A percentile compares a stretch with the other conserved stretches of the same genome.
These are phyloP conservation scores for Phytophthora brassicae DNA, from an alignment of 352 stramenopile species.

Conservation along the genomic window DNA sequence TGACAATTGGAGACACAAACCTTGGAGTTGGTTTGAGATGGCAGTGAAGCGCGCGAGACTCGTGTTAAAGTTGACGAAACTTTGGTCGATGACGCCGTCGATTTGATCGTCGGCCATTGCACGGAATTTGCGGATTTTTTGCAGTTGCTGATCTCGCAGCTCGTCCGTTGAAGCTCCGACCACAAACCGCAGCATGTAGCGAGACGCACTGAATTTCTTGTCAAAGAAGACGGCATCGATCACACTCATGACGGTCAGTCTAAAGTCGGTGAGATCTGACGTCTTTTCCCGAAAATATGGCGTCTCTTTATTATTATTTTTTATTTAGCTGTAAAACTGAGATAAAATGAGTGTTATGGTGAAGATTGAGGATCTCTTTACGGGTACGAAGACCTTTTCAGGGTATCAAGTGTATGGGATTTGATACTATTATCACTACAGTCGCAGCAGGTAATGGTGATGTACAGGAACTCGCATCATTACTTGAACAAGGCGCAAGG, in stretches of 20 bases:
- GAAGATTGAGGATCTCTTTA: conserved; percentile 70
- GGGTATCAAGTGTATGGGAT: not conserved
- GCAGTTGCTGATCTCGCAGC: conserved; percentile 64
- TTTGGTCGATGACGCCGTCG: conserved; percentile 80
- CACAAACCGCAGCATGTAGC: conserved; percentile 82
- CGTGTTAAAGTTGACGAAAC: conserved; percentile 85
- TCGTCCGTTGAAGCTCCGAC: conserved; percentile 71
- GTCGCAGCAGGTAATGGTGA: conserved; percentile 49
- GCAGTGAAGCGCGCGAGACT: conserved; percentile 76
- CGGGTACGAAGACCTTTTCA: conserved; percentile 27
- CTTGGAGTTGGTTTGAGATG: conserved; percentile 80
- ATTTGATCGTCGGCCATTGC: conserved; percentile 77
- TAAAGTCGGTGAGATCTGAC: conserved; percentile 11
- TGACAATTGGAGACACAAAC: conserved; percentile 19
- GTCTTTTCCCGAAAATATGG: conserved; percentile 34
- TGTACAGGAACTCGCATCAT: conserved; percentile 28
- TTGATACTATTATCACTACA: conserved; percentile 22
- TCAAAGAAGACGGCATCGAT: conserved; percentile 83
- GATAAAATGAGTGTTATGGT: conserved; percentile 41
- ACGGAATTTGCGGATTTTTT: conserved; percentile 60
- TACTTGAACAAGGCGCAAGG: conserved; percentile 46
- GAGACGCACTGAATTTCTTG: conserved; percentile 80
- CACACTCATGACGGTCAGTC: conserved; percentile 43
- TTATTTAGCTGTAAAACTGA: too few relatives aligned
- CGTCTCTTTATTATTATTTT: conserved; percentile 5